Percentiles rank a stretch among this genome's conserved stretches.
Evolutionary conservation across 768 basidiomycete species (phyloP).

Genomic region (Leccinellum luteum): DNA sequence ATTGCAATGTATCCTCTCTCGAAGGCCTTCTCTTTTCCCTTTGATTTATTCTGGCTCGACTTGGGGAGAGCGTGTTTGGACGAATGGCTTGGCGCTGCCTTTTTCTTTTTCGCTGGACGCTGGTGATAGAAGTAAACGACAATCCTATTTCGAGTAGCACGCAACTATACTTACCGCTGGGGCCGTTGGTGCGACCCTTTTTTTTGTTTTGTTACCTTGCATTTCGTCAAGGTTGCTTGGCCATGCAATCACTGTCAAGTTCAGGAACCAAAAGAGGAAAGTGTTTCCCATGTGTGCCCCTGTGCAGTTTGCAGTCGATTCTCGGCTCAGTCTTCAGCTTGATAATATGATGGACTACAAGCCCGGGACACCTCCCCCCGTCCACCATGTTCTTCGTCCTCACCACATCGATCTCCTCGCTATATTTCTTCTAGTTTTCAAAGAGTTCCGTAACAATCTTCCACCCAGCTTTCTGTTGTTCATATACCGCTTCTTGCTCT

Average conservation of each 20-base stretch:
- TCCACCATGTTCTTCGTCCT: constrained; percentile 66
- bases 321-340: background rate
- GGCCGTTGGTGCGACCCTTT: constrained; percentile 33
- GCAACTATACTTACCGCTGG: constrained; percentile 24
- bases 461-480: constrained; percentile 59
- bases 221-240: constrained; percentile 11
- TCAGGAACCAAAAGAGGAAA: constrained; percentile 20
- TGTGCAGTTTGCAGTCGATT: background rate
- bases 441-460: constrained; percentile 53
- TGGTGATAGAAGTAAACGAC: constrained; percentile 15
- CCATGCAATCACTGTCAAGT: background rate
- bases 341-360: constrained; percentile 24
- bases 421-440: constrained; percentile 60
- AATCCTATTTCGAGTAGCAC: background rate
- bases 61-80: constrained; percentile 17
- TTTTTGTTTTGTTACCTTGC: constrained; percentile 23
- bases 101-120: constrained; percentile 60
- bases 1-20: constrained; percentile 63
- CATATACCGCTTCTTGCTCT: constrained; percentile 62
- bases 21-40: constrained; percentile 57
- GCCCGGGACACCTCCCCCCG: constrained; percentile 53
- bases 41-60: constrained; percentile 35
- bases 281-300: constrained; percentile 12
- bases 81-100: constrained; percentile 37
- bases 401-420: constrained; percentile 74